A percentile compares a stretch with the other conserved stretches of the same genome.
phyloP scores from a whole-genome alignment of 179 eudicot species.

The Amaranthus tricolor region DNA sequence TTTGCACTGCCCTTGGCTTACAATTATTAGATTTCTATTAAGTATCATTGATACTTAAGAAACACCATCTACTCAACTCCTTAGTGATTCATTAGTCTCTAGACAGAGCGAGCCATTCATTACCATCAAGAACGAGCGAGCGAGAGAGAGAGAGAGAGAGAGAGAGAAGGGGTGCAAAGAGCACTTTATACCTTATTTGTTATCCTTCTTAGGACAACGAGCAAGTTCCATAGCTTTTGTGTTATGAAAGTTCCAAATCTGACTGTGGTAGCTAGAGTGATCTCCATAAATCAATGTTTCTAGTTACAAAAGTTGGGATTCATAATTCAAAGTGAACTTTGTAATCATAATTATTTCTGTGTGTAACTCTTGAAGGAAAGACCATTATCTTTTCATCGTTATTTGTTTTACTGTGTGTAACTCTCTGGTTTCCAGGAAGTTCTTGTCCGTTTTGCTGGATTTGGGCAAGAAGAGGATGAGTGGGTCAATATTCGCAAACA shows the following conservation, averaged over 20 bases:
- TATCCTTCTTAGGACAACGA: background rate
- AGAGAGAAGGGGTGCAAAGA: background rate
- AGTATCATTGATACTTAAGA: background rate
- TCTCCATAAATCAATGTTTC: background rate
- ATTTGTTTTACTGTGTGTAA: constrained; percentile 10
- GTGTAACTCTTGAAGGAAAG: background rate
- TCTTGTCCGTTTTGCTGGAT: constrained; percentile 88
- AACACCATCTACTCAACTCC: background rate
- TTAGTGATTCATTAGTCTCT: background rate
- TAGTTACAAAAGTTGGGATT: no score
- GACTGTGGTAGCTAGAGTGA: background rate
- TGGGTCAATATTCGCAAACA: constrained; percentile 85
- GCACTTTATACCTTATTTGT: background rate
- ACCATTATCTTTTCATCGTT: constrained; percentile 2
- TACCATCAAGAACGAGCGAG: background rate
- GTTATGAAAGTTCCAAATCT: background rate
- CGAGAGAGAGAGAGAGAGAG: background rate
- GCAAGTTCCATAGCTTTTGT: background rate
- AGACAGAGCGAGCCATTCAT: background rate
- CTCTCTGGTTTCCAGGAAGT: constrained; percentile 64
- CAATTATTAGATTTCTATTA: background rate
- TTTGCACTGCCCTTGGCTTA: background rate
- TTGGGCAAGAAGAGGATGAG: constrained; percentile 92
- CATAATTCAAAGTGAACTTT: background rate
- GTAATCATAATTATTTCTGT: background rate